Base-by-base conservation (phyloP, 108 stramenopile species). In the Fragilariopsis cylindrus region DNA sequence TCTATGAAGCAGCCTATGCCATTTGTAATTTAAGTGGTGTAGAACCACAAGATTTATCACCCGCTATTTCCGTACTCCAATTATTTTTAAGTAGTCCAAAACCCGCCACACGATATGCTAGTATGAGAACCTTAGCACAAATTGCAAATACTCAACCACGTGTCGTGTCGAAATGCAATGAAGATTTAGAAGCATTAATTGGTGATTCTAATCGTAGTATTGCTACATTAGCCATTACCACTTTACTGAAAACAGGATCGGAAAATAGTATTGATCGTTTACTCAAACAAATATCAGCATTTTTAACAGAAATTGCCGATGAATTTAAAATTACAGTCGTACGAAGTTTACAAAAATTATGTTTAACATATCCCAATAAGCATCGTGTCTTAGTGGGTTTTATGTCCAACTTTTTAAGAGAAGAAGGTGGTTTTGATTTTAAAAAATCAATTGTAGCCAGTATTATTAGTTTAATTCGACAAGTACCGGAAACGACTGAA, bases 271-370 rank as follows among this genome's bases (percentile, higher is more conserved):
- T 99, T 42, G 98, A 98, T 73, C 90, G 97, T 9, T 77, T 99
- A 18, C 88, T 99, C 85, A 98, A 98, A 78, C 98, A 99, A 77
- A 99, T 99, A 66, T 94, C 96, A 3, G 87, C 96, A 18, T 99
- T 99, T 81, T 88, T 99, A 87, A 94, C 94, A 3, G 98, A 99
- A 76, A 98, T 99, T 65, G 92, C 96, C 16, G 99, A 99, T 75
- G 99, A 99, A 77, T 99, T 98, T 94, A 99, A 98, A 85, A 96
- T 97, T 75, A 93, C 95, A 7, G 88, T 99, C 48, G 96, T 98
- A 50, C 82, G 79, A 21, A 87, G 89, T 67, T 79, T 99, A 45
- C 93, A 93, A 48, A 88, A 94, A 60, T 80, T 97, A 44, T 96
- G 94, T 76, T 74, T 99, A 18, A 92, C 92, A 52, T 97, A 97